Percentiles rank a stretch among this genome's conserved stretches.
Conservation (phyloP, 2,329 filamentous ascomycete species). For the Lecanicillium sp. region DNA sequence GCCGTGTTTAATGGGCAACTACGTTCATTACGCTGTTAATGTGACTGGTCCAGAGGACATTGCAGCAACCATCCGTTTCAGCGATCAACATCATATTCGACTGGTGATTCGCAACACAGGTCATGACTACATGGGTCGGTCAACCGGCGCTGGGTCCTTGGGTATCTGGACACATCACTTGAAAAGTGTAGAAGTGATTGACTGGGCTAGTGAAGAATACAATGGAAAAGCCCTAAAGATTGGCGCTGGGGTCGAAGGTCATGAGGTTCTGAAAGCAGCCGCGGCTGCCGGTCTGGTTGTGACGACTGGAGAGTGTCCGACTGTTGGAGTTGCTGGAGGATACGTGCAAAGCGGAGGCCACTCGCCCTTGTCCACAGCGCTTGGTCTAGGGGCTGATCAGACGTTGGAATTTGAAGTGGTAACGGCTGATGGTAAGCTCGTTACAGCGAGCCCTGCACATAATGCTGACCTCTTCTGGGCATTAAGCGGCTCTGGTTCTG, state of each 20-base stretch:
- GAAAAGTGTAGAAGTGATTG: slow-evolving; percentile 27
- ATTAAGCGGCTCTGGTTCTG: slow-evolving; percentile 35
- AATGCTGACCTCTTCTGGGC: slow-evolving; percentile 35
- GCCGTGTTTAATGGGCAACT: slow-evolving; percentile 32
- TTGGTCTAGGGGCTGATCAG: slow-evolving; percentile 49
- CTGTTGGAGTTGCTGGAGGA: slow-evolving; percentile 45
- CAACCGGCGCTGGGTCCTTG: slow-evolving; percentile 40
- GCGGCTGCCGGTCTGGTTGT: slow-evolving; percentile 26
- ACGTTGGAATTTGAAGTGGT: slow-evolving; percentile 43
- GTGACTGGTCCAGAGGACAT: slow-evolving; percentile 19
- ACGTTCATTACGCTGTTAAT: slow-evolving; percentile 27
- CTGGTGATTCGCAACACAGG: slow-evolving; percentile 40
- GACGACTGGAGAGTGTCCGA: slow-evolving; percentile 37
- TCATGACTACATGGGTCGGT: slow-evolving; percentile 42
- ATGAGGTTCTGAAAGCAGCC: slow-evolving; percentile 32
- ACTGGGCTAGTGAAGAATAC: slow-evolving; percentile 26
- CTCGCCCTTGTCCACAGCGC: slow-evolving; percentile 35
- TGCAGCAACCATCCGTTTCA: slow-evolving; percentile 23
- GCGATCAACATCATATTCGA: slow-evolving; percentile 30
- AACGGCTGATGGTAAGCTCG: slow-evolving; percentile 25
- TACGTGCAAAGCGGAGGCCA: slow-evolving; percentile 51
- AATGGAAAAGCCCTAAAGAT: slow-evolving; percentile 37
- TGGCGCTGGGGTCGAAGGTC: slow-evolving; percentile 38
- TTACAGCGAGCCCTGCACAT: slow-evolving; percentile 23
- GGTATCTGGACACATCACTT: slow-evolving; percentile 39